Evolutionary conservation across 768 basidiomycete genomes (phyloP).

Genomic region (Boletus rubescentipes): DNA sequence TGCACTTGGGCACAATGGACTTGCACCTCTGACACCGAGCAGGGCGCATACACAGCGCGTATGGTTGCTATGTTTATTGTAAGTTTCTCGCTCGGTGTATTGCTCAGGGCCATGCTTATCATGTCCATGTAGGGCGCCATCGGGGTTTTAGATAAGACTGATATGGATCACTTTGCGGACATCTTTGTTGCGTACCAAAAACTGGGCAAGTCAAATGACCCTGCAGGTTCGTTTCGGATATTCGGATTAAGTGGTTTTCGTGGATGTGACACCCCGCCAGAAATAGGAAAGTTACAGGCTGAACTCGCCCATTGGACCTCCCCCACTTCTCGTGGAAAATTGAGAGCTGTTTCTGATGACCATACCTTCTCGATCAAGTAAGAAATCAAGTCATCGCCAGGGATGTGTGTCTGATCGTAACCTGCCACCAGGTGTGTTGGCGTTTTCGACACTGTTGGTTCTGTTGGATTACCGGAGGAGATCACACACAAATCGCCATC

Average conservation of each 20-base stretch:
- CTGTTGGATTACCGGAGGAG: conserved; percentile 69
- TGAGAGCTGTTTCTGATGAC: conserved; percentile 46
- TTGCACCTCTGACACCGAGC: conserved; percentile 5
- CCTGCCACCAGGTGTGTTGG: conserved; percentile 53
- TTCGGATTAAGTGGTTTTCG: background rate
- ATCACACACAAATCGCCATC: conserved; percentile 45
- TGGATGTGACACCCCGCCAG: conserved; percentile 21
- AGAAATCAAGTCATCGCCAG: conserved; percentile 12
- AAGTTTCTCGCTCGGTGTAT: background rate
- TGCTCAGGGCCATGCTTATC: background rate
- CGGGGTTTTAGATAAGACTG: conserved; percentile 64
- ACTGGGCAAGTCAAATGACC: conserved; percentile 52
- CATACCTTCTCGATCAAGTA: conserved; percentile 64
- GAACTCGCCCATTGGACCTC: conserved; percentile 55
- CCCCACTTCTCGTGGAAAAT: conserved; percentile 51
- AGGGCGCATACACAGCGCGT: conserved; percentile 77
- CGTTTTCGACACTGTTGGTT: conserved; percentile 79
- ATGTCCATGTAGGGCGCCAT: conserved; percentile 53
- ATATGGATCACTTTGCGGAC: conserved; percentile 70
- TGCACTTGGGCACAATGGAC: background rate
- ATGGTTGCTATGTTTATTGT: conserved; percentile 65
- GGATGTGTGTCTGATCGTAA: conserved; percentile 2
- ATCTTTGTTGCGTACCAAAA: conserved; percentile 65
- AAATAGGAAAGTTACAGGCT: conserved; percentile 39
- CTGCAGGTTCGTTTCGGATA: conserved; percentile 36